These are phyloP conservation scores for Calonectria honghensis DNA, from an alignment of 2,329 filamentous ascomycete genomes.

Conservation along the genomic window DNA sequence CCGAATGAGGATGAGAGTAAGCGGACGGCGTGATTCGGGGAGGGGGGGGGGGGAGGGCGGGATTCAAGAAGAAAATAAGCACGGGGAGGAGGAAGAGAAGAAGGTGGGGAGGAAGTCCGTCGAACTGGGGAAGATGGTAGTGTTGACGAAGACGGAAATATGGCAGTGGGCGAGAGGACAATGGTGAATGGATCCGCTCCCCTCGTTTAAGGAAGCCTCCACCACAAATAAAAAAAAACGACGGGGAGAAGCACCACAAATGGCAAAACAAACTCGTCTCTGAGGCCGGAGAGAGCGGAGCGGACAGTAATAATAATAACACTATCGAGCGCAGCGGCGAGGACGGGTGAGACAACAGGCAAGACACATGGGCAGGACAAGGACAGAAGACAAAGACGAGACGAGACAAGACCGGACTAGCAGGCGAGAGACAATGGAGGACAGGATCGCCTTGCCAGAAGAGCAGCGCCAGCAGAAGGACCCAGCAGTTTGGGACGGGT, in stretches of 20 bases:
- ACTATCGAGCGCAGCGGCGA: background rate
- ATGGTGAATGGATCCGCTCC: constrained; percentile 33
- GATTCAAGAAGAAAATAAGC: constrained; percentile 37
- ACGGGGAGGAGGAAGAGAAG: constrained; percentile 16
- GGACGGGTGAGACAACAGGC: background rate
- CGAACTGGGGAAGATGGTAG: constrained; percentile 15
- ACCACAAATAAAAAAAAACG: background rate
- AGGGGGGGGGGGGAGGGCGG: background rate
- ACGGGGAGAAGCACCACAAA: background rate
- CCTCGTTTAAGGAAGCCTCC: constrained; percentile 30
- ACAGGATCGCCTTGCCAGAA: constrained; percentile 37
- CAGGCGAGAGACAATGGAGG: constrained; percentile 44
- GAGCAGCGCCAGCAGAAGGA: constrained; percentile 45
- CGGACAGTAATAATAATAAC: background rate
- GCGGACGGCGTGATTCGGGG: background rate
- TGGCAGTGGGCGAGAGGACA: constrained; percentile 18
- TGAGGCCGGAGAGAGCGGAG: background rate
- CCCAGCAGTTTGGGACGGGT: constrained; percentile 57
- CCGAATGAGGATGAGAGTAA: constrained; percentile 23
- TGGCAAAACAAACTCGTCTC: background rate
- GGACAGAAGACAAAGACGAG: constrained; percentile 7
- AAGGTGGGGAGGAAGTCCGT: constrained; percentile 14
- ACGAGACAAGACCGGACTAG: constrained; percentile 21
- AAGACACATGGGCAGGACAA: background rate
- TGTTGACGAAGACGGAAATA: constrained; percentile 18